phyloP scores from a whole-genome alignment of 2,329 filamentous ascomycete species.

The Colletotrichum zoysiae region DNA sequence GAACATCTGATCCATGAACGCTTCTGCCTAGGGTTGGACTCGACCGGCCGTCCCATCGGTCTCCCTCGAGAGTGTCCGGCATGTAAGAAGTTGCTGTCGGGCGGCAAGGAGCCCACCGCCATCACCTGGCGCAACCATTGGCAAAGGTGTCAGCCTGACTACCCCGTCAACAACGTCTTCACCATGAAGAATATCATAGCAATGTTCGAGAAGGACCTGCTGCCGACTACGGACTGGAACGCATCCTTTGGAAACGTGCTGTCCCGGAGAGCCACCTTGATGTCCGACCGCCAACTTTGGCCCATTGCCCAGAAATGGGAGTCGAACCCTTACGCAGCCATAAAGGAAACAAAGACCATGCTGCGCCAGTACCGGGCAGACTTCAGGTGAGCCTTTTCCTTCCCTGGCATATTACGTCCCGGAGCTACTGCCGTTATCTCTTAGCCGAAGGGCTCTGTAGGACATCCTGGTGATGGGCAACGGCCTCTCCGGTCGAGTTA shows the following conservation, averaged over 20 bases:
- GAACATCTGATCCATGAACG: slow-evolving; percentile 1
- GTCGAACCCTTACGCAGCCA: not conserved
- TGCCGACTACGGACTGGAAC: not conserved
- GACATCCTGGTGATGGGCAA: not conserved
- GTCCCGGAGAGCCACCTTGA: not conserved
- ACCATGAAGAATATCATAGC: not conserved
- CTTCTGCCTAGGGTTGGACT: not conserved
- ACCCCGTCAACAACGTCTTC: not conserved
- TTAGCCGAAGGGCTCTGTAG: not conserved
- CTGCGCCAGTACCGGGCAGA: not conserved
- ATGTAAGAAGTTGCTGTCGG: not conserved
- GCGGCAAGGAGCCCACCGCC: not conserved
- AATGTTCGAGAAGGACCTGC: not conserved
- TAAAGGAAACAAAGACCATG: not conserved
- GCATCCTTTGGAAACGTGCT: not conserved
- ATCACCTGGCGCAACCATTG: not conserved
- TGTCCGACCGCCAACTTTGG: not conserved
- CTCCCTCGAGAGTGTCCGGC: not conserved
- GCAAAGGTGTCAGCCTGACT: not conserved
- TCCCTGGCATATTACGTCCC: too few relatives aligned
- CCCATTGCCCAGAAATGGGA: not conserved
- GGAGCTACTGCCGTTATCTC: not conserved
- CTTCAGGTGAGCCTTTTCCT: not conserved
- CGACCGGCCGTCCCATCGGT: not conserved
- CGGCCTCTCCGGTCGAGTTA: not conserved